Conservation (phyloP, 257 asterid genomes). For the Solanum paucissectum region DNA sequence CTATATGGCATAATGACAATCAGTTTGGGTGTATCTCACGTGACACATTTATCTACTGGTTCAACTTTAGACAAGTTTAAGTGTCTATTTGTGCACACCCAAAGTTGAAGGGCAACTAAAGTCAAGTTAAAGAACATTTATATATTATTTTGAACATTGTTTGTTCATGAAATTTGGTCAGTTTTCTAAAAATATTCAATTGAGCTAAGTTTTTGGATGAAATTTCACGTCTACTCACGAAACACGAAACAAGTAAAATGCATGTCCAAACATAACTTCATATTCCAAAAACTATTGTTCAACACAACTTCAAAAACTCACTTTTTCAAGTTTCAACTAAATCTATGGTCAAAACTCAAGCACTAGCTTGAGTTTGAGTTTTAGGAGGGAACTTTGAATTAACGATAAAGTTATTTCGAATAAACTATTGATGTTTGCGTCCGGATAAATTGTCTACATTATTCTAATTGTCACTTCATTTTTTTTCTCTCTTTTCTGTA, state of each 20-base stretch:
- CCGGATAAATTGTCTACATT: neutral
- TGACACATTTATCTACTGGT: neutral
- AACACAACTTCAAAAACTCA: neutral
- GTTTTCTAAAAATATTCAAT: neutral
- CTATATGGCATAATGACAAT: neutral
- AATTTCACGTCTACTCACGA: too few species aligned
- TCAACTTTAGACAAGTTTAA: neutral
- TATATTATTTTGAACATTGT: too few species aligned
- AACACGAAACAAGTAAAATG: neutral
- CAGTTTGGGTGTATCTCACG: neutral
- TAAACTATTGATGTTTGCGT: neutral
- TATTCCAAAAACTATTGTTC: too few species aligned
- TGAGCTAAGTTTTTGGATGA: neutral
- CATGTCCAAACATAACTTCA: neutral
- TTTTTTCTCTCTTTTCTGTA: slow-evolving; percentile 7
- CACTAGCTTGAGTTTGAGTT: neutral
- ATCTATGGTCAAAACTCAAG: neutral
- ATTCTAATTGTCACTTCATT: neutral
- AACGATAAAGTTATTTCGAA: neutral
- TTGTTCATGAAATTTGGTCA: neutral
- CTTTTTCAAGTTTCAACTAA: neutral
- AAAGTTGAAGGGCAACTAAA: neutral
- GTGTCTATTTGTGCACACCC: neutral
- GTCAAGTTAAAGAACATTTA: too few species aligned
- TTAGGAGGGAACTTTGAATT: neutral